Base-by-base conservation (phyloP, 1,284 basidiomycete species). In the Cutaneotrichosporon dermatis region DNA sequence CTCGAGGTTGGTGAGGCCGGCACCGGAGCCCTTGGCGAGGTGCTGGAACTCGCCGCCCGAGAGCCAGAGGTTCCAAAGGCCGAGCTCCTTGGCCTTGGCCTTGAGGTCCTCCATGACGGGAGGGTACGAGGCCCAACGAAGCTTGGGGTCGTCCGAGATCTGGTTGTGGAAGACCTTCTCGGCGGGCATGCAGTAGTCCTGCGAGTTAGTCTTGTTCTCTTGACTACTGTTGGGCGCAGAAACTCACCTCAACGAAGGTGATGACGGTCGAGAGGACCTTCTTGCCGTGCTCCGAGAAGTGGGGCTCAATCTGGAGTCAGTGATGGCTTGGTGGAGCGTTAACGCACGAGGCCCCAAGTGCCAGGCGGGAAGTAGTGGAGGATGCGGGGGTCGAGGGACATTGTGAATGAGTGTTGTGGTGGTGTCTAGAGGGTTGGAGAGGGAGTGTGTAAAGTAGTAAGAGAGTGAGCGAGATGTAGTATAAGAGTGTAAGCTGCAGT, bases 11-110 rank as follows among this genome's bases (percentile, higher is more conserved):
- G 87, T 88, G 66, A 98, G 81, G 12, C 89, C 87, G n/a, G 91
- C 87, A 54, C 95, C 94, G 70, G 85, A 82, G 12, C 75, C 75
- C 46, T 69, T 68, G 34, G 73, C 75, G 63, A 75, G 67, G 66
- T 88, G 83, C 35, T 92, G 92, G 77, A 95, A 97, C 76, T 96
- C 93, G 51, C 85, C 83, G 79, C 92, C 93, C 83, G 89, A 92
- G 64, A 98, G 81, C 83, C 98, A 98, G 46, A 99, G 83, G 76
- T 98, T 98, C 95, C 95, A 99, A 50, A 99, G 83, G 2, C 95
- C 95, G 43, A 87, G 83, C 69, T 85, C 83, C 79, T 88, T 89
- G 4, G 95, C 95, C 77, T 90, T 92, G 62, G 74, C 82, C 81
- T 98, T 97, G 69, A 99, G 84, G 60, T 90, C 87, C 69, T 87